A percentile compares a stretch with the other conserved stretches of the same genome.
These are phyloP conservation scores for Nothopassalora personata DNA, from an alignment of 2,329 filamentous ascomycete genomes.

Conservation along the genomic window DNA sequence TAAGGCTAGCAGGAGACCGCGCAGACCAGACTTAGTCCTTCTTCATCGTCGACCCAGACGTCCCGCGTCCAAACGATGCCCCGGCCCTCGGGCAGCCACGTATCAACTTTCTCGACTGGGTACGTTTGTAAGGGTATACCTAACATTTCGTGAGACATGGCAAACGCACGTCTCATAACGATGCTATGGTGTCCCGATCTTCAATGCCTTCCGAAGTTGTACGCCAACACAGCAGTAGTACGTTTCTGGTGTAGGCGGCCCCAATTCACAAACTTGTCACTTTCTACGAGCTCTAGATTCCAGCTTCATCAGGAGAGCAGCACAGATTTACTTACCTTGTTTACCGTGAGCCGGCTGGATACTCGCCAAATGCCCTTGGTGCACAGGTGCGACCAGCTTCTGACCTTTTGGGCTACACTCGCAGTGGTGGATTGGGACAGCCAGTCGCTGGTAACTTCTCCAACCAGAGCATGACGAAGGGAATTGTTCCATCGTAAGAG, in stretches of 20 bases:
- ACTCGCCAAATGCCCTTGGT: constrained; percentile 3
- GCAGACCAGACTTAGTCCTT: constrained; percentile 6
- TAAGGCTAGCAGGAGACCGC: neutral
- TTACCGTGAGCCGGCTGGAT: constrained; percentile 9
- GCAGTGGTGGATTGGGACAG: neutral
- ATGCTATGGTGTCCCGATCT: too few relatives aligned
- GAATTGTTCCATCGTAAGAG: neutral
- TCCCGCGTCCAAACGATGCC: constrained; percentile 9
- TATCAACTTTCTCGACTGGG: constrained; percentile 5
- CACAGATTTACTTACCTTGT: constrained; percentile 11
- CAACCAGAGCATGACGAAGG: constrained; percentile 1
- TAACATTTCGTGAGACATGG: too few relatives aligned
- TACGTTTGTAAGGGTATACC: too few relatives aligned
- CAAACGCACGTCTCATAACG: too few relatives aligned
- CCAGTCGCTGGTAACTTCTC: constrained; percentile 5
- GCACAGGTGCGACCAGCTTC: constrained; percentile 8
- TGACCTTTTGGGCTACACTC: constrained; percentile 9
- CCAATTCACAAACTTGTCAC: constrained; percentile 1
- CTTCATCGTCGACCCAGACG: constrained; percentile 15
- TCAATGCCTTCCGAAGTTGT: too few relatives aligned
- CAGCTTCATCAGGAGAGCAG: constrained; percentile 5
- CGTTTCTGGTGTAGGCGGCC: constrained; percentile 6
- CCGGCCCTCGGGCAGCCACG: constrained; percentile 8
- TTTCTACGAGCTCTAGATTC: constrained; percentile 8
- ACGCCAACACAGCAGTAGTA: constrained; percentile 1